These are phyloP conservation scores for Clavispora fructus DNA, from an alignment of 805 yeast species.

Conservation along the genomic window DNA sequence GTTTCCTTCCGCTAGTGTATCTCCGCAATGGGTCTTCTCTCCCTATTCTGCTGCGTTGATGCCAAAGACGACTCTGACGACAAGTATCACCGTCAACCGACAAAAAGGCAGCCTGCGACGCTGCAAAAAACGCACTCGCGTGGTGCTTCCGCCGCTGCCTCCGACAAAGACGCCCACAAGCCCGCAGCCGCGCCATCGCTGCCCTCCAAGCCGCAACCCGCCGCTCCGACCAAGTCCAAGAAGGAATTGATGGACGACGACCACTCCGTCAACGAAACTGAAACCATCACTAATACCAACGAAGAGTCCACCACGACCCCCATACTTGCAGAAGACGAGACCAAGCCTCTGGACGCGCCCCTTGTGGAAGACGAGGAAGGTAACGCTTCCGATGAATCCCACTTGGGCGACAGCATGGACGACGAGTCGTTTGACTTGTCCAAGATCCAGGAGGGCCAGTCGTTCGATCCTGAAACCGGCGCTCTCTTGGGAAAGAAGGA, in stretches of 20 bases:
- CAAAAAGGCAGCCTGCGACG: conserved; percentile 3
- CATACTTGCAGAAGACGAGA: not conserved
- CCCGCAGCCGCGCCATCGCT: not conserved
- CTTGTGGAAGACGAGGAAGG: not conserved
- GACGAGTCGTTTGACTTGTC: conserved; percentile 46
- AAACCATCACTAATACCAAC: conserved; percentile 35
- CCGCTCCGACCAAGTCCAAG: conserved; percentile 6
- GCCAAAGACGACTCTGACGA: conserved; percentile 28
- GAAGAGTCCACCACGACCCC: conserved; percentile 22
- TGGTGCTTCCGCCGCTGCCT: not conserved
- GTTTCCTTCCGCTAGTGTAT: not conserved
- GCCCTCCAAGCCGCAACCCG: not conserved
- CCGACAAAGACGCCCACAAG: conserved; percentile 1
- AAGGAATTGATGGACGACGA: conserved; percentile 32
- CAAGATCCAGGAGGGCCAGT: conserved; percentile 66
- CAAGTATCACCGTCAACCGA: conserved; percentile 20
- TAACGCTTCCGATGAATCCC: not conserved
- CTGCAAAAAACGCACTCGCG: not conserved
- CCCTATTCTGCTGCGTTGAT: conserved; percentile 36
- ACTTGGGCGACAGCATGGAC: not conserved
- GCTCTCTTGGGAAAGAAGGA: conserved; percentile 57
- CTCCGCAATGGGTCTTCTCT: conserved; percentile 23
- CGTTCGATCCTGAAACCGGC: conserved; percentile 56
- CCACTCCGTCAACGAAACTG: conserved; percentile 36
- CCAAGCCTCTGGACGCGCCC: conserved; percentile 1